Conservation (phyloP, 73 alveolate species). For the Paramecium octaurelia region DNA sequence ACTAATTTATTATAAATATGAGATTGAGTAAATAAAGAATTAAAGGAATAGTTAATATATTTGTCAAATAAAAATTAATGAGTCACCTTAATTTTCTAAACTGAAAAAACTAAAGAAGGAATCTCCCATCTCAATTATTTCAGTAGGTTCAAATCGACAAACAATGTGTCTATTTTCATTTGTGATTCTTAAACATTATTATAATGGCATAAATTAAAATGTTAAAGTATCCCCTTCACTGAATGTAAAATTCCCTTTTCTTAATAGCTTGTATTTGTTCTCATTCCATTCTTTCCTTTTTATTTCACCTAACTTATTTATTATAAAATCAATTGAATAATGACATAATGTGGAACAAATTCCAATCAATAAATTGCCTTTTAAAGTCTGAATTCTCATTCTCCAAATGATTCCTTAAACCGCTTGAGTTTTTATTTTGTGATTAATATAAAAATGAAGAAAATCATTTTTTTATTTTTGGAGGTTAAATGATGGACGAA, state of each 20-base stretch:
- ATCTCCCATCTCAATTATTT: slow-evolving; percentile 41
- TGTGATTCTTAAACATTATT: slow-evolving; percentile 1
- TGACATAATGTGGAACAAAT: slow-evolving; percentile 46
- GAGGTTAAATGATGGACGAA: background rate
- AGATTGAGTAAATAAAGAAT: background rate
- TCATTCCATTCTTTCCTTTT: slow-evolving; percentile 51
- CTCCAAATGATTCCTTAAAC: slow-evolving; percentile 24
- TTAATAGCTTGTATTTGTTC: background rate
- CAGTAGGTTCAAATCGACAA: slow-evolving; percentile 38
- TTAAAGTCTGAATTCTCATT: background rate
- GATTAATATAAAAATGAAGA: slow-evolving; percentile 40
- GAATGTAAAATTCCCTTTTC: slow-evolving; percentile 13
- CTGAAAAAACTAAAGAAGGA: slow-evolving; percentile 14
- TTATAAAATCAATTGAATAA: slow-evolving; percentile 49
- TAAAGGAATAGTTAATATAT: background rate
- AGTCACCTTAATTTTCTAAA: slow-evolving; percentile 2
- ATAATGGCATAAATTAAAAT: slow-evolving; percentile 24
- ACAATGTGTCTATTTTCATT: slow-evolving; percentile 23
- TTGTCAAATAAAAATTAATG: background rate
- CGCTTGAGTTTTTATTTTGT: background rate
- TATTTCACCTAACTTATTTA: slow-evolving; percentile 22
- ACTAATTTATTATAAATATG: background rate
- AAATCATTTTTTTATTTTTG: slow-evolving; percentile 45
- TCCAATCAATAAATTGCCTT: slow-evolving; percentile 27
- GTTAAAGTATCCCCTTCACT: slow-evolving; percentile 35